Base-by-base conservation (phyloP, 441 rosid species). In the Brassica balearica region DNA sequence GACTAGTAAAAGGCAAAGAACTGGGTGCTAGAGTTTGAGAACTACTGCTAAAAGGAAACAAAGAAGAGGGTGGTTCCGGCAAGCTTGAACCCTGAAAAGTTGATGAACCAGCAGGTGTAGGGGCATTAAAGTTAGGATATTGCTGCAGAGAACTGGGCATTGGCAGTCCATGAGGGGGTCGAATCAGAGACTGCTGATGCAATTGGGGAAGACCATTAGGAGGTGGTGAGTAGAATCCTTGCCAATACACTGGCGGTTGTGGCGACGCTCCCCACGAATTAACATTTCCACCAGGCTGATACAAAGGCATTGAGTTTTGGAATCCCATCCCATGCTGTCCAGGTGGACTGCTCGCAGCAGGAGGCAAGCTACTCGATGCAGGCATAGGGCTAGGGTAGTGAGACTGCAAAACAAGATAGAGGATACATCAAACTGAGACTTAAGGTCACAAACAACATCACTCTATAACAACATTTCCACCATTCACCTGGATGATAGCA, bases 401-500 rank as follows among this genome's bases (percentile, higher is more conserved):
- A 82, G 99, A 92, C 98, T 95, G 92, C 88, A 84, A 81, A 56
- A 32, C 32, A 46, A 12, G 34, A 29, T 5, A 5, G 2, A 29
- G 0, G 34, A 29, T 29, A 29, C 34, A 29, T 29, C 34, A 29
- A 29, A 29, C 6, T 29, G 34, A 29, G 34, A 29, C 34, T 25
- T 29, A 29, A 29, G 34, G 34, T 29, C 34, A 5, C 7, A 29
- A 29, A 25, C 25, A 15, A 65, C 25, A 41, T 41, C n/a, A 62
- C 38, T 59, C 11, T 66, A 36, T 29, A 72, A 15, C 14, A 72
- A 15, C 14, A 34, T 29, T 59, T 58, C 46, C 68, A 53, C 69
- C 6, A 61, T 58, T 77, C 69, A 91, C 98, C 97, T 95, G 98
- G 74, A 95, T 95, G 46, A 95, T 95, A 78, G 98, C 98, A 11